Evolutionary conservation across 129 eudicot genomes (phyloP), one percentile per base, ranked within the genome.

Genomic region (Tagetes patula): DNA sequence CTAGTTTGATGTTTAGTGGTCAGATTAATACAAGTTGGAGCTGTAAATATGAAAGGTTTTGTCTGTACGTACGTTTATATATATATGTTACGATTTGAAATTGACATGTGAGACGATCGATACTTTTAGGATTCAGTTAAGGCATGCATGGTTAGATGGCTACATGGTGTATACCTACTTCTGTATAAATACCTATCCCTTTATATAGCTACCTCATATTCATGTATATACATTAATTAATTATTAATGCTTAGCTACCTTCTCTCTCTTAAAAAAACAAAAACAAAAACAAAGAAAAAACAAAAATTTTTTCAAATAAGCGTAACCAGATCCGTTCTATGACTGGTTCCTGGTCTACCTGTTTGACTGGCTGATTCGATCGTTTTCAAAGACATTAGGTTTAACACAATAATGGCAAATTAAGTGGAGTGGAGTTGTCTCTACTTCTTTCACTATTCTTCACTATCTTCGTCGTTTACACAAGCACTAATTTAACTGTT

Each of bases 71-170:
- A 20, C 27, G 27, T 20, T 20, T 20, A 20, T 20, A 20, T 20
- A 20, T 20, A 20, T 20, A 20, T 20, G 71, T 61, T 78, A 70
- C 71, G 82, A 62, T 78, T 32, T 47, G 71, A 71, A 78, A 78
- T 78, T 78, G 82, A 78, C 82, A 78, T 61, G 82, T 70, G 82
- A 78, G 82, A 41, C 81, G 63, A 62, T 70, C 81, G 63, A 62
- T 70, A 78, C 47, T 78, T 78, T 40, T 70, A 78, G 82, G 77
- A 70, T 77, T 77, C 77, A 78, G 82, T 78, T 78, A 71, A 78
- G 82, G 77, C 82, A 78, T 66, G 77, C 71, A 70, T 62, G 65
- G 77, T 78, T 78, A 70, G 77, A 70, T 62, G 58, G 72, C 77
- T 78, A 61, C 58, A 71, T 63, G 82, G 77, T 78, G 82, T 65